Evolutionary conservation across 2,329 filamentous ascomycete species (phyloP), one percentile per base, ranked within the genome.

Genomic region (Herpotrichia juniperi): DNA sequence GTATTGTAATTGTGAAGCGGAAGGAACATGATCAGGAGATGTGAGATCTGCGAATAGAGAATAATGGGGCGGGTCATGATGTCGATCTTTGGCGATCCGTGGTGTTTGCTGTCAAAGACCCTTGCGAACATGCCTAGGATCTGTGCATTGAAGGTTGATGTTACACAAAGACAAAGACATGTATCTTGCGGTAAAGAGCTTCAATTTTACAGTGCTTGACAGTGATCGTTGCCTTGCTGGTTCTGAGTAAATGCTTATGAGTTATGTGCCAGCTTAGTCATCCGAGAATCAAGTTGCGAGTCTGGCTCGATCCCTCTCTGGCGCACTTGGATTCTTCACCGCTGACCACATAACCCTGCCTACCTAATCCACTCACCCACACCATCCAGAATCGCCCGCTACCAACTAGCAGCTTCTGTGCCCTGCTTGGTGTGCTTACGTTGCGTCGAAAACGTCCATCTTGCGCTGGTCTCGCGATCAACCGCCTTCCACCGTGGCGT

Each of bases 401-500:
- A 35, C 14, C 42, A 12, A 39, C 50, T 51, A 53, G 46, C 50
- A 53, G 34, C 35, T 54, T 47, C 30, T 35, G 42, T 31, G 42
- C 28, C 48, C 10, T 47, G 52, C 55, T 54, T 31, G 42, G 17
- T 45, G 7, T 47, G 52, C 55, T 54, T 54, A 54, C 51, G 55
- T 51, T 16, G 48, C 54, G 24, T 34, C 6, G 6, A 3, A 26
- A 24, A 35, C 30, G 31, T 14, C 43, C 14, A 16, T 37, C 48
- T 25, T 30, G 31, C 6, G 42, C 53, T 51, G 48, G 32, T 40
- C 56, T 43, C 51, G 44, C 34, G 24, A 37, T 46, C 47, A 45
- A 54, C 48, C 45, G 39, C 24, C 54, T 58, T 59, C 56, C 69
- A 73, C 61, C 67, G 69, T 73, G 70, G 70, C 70, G 69, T 68